phyloP scores from a whole-genome alignment of 1,284 basidiomycete genomes.

The Naganishia cerealis region DNA sequence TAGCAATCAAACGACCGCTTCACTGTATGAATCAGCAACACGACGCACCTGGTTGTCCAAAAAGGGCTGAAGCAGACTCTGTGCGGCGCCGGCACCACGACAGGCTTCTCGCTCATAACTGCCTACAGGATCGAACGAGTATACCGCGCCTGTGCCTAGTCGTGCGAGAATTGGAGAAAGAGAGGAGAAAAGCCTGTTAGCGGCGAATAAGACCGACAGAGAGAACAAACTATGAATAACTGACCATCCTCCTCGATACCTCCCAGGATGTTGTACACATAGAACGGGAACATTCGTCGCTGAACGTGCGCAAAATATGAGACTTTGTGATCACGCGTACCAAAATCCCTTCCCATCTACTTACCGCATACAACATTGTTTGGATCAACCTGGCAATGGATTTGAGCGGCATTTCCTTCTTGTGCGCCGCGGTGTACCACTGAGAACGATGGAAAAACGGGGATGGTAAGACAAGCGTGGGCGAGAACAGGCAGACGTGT shows the following conservation, averaged over 20 bases:
- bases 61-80: slow-evolving; percentile 88
- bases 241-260: slow-evolving; percentile 90
- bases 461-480: slow-evolving; percentile 30
- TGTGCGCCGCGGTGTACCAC: slow-evolving; percentile 94
- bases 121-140: slow-evolving; percentile 94
- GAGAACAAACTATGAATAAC: slow-evolving; percentile 46
- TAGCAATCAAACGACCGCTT: slow-evolving; percentile 5
- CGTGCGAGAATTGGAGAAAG: slow-evolving; percentile 26
- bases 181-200: slow-evolving; percentile 1
- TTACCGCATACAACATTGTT: slow-evolving; percentile 82
- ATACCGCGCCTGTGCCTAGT: slow-evolving; percentile 84
- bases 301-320: neutral
- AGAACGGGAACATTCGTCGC: slow-evolving; percentile 91
- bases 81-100: slow-evolving; percentile 87
- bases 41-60: slow-evolving; percentile 82
- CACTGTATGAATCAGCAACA: slow-evolving; percentile 29
- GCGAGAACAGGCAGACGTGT: slow-evolving; percentile 2
- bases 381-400: slow-evolving; percentile 91
- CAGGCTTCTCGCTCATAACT: slow-evolving; percentile 93
- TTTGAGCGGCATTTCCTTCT: slow-evolving; percentile 87
- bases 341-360: neutral
- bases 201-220: neutral
- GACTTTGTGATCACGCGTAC: neutral
- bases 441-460: slow-evolving; percentile 46
- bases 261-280: slow-evolving; percentile 90